Base-by-base conservation (phyloP, 805 yeast genomes). In the Saccharomycopsis fermentans region DNA sequence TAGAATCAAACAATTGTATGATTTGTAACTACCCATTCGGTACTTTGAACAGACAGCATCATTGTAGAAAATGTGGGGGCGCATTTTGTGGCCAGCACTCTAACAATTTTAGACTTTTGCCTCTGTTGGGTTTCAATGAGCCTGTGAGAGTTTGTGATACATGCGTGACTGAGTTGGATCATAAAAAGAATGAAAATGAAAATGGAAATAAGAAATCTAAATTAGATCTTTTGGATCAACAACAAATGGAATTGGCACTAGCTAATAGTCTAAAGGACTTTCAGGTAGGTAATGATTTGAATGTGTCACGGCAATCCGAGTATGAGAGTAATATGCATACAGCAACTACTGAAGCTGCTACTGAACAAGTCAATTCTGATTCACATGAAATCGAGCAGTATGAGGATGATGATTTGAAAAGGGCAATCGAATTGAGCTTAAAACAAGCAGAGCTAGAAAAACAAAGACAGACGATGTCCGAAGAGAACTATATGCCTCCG, bases 31-130 rank as follows among this genome's bases (percentile, higher is more conserved):
- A 77, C 48, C 73, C 84, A 16, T 94, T 94, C 68, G 76, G 94
- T 0, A 79, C 92, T 68, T 74, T 91, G 61, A 90, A 88, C 69
- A 79, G 99, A 67, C 90, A 92, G 69, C 99, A 94, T 70, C 99
- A 94, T 71, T 94, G 99, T 71, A 79, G 99, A 56, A 86, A 96
- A 56, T 94, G 99, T 73, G 99, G 99, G 26, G 97, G 97, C 3
- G 96, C 90, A 0, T 92, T 79, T 68, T 84, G 96, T 70, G 91
- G 87, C 63, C 78, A 81, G 5, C 96, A 95, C 70, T 89, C 97
- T n/a, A 74, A 85, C 1, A 81, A 87, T 64, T 75, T 70, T 54
- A 74, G 83, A 36, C 84, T 91, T 9, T 74, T 94, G 58, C 92
- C 95, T 0, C 84, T 86, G 52, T 76, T 89, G 55, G 99, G 99